Percentiles rank a stretch among this genome's conserved stretches.
Conservation (phyloP, 805 yeast genomes). For the Kurtzmaniella cleridarum region DNA sequence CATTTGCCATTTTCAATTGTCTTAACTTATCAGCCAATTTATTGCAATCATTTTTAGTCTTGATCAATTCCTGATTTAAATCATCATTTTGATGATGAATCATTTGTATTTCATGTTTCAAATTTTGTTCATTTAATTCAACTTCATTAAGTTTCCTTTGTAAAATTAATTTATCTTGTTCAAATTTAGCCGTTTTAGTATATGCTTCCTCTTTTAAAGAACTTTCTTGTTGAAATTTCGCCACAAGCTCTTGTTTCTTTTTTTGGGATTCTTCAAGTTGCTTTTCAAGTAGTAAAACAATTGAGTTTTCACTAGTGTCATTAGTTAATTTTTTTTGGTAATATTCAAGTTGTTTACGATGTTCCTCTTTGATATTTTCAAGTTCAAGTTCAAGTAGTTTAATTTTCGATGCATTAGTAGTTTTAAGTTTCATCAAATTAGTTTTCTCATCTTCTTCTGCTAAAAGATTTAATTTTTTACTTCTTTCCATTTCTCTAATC, state of each 20-base stretch:
- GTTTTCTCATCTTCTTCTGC: slow-evolving; percentile 31
- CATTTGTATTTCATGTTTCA: slow-evolving; percentile 23
- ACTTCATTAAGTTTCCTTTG: slow-evolving; percentile 19
- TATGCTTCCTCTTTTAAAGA: slow-evolving; percentile 14
- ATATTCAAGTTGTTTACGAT: slow-evolving; percentile 28
- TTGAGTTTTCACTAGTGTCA: slow-evolving; percentile 14
- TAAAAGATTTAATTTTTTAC: slow-evolving; percentile 13
- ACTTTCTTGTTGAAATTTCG: slow-evolving; percentile 16
- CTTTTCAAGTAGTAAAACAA: slow-evolving; percentile 23
- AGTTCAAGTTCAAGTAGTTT: slow-evolving; percentile 33
- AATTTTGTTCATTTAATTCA: slow-evolving; percentile 24
- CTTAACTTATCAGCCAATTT: slow-evolving; percentile 24
- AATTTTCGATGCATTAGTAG: slow-evolving; percentile 33
- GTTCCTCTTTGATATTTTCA: slow-evolving; percentile 27
- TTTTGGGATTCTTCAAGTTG: slow-evolving; percentile 29
- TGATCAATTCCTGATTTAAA: slow-evolving; percentile 25
- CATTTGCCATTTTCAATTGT: slow-evolving; percentile 13
- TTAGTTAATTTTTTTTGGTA: slow-evolving; percentile 24
- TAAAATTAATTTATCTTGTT: slow-evolving; percentile 20
- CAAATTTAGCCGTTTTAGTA: slow-evolving; percentile 14
- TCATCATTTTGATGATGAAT: slow-evolving; percentile 23
- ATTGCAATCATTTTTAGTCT: slow-evolving; percentile 23
- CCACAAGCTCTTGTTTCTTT: slow-evolving; percentile 19
- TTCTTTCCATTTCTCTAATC: slow-evolving; percentile 24
- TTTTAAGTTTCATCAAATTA: slow-evolving; percentile 28